Evolutionary conservation across 2,329 filamentous ascomycete genomes (phyloP).

Genomic region (Fusarium siculi): DNA sequence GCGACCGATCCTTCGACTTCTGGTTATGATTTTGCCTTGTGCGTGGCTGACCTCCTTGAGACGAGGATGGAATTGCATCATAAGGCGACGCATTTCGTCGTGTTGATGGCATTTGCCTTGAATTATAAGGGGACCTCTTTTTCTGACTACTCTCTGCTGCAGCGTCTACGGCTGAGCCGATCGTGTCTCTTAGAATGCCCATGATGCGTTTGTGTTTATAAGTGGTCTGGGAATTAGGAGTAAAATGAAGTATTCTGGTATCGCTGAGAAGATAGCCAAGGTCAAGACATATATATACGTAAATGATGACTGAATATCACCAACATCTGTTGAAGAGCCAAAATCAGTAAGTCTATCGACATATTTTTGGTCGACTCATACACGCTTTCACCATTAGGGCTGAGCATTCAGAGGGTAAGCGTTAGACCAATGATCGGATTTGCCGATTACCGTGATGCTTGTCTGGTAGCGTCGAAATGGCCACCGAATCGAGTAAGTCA

Average conservation of each 20-base stretch:
- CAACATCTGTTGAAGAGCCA: background rate
- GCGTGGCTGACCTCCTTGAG: background rate
- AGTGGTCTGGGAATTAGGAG: background rate
- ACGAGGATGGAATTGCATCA: background rate
- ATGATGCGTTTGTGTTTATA: background rate
- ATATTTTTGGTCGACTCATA: too few species aligned
- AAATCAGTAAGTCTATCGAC: background rate
- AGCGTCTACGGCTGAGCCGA: background rate
- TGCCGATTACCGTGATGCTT: background rate
- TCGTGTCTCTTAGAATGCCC: background rate
- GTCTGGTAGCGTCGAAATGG: background rate
- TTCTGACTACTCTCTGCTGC: background rate
- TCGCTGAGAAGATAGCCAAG: background rate
- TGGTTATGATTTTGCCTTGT: background rate
- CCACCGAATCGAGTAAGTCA: background rate
- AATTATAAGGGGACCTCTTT: background rate
- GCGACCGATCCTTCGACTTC: background rate
- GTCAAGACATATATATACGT: background rate
- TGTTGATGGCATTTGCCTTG: background rate
- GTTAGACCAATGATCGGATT: background rate
- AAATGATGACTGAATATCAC: background rate
- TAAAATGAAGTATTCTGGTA: background rate
- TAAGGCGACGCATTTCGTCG: background rate
- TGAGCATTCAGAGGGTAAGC: background rate
- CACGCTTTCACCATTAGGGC: background rate